Conservation (phyloP, 2,329 filamentous ascomycete genomes). For the Epichloe aotearoae region DNA sequence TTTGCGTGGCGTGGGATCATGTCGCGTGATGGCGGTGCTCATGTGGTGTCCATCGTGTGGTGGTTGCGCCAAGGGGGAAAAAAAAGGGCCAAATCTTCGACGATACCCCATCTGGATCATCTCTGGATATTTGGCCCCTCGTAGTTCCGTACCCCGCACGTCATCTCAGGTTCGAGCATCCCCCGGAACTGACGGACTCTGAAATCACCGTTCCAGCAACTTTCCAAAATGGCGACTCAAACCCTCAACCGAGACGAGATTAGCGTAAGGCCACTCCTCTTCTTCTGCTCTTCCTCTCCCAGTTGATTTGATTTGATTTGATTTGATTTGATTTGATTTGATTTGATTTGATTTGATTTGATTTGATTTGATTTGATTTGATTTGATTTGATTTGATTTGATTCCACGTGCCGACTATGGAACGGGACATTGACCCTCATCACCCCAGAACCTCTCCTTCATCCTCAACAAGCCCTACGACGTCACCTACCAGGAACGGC, state of each 20-base stretch:
- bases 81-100: too few species aligned
- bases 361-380: background rate
- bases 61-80: too few species aligned
- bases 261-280: conserved; percentile 12
- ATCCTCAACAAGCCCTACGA: conserved; percentile 64
- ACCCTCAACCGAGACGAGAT: conserved; percentile 15
- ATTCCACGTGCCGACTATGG: background rate
- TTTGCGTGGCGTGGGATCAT: too few species aligned
- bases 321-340: background rate
- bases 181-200: background rate
- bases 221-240: conserved; percentile 12
- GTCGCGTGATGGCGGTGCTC: too few species aligned
- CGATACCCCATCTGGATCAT: too few species aligned
- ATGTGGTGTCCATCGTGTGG: too few species aligned
- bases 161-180: background rate
- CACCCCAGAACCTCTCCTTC: conserved; percentile 65
- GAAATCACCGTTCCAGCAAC: background rate
- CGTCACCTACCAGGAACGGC: conserved; percentile 63
- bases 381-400: background rate
- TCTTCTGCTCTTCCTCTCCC: background rate
- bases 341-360: background rate
- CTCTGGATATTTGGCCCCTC: too few species aligned
- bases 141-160: too few species aligned
- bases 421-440: background rate
- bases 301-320: background rate